Base-by-base conservation (phyloP, 2,329 filamentous ascomycete genomes). In the Aphanocladium album region DNA sequence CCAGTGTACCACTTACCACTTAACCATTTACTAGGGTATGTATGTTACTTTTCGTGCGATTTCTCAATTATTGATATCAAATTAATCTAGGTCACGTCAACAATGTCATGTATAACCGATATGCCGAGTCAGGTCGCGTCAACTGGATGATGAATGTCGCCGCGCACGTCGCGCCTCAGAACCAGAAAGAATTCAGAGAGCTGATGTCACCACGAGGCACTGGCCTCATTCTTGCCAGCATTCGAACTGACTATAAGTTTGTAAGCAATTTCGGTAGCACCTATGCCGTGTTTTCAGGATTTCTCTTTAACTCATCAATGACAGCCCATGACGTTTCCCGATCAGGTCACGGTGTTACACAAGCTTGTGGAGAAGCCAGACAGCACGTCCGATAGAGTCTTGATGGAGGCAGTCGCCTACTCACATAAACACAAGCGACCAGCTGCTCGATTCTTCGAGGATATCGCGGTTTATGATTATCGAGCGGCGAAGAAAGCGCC, bases 211-310 rank as follows among this genome's bases (percentile, higher is more conserved):
- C 88, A 0, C 81, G 76, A 25, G 82, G 83, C 1, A 78, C 86
- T 19, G 92, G 93, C 0, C 72, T 96, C 60, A 95, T 96, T 62
- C 74, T 96, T 69, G 83, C 86, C 67, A 91, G 87, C 66, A 91
- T 96, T 66, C 89, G 83, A 67, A 87, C 89, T 0, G 88, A 96
- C 66, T 96, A 89, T 74, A 96, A 96, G 76, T 92, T 96, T 76
- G 91, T 95, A 71, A 65, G 88, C 80, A 5, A 14, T 2, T 27
- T 4, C 11, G 1, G 14, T n/a, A 19, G n/a, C n/a, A 1, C 2
- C 19, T 3, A 2, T 14, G 14, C 14, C 30, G 14, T 14, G n/a
- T 4, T 7, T 21, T 14, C 1, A 35, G 8, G n/a, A 27, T 1
- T 3, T 14, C 23, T 19, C 45, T n/a, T n/a, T 27, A 49, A 39